Evolutionary conservation across 345 rosid genomes (phyloP).

Genomic region (Gossypium ekmanianum): DNA sequence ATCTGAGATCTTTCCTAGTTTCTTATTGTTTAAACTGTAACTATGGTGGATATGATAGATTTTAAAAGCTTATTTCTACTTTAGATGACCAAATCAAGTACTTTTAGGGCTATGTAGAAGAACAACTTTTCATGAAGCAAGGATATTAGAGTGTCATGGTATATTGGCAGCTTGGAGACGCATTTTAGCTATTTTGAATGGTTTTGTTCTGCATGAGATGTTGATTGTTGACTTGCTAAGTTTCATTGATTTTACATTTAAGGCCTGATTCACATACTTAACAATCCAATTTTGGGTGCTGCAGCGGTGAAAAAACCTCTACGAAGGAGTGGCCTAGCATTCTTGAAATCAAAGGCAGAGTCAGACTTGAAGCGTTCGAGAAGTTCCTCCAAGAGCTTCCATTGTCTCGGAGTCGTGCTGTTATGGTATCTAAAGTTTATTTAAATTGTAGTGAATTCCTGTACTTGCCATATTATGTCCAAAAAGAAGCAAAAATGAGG

Average conservation of each 20-base stretch:
- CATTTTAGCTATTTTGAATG: neutral
- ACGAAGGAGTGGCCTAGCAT: constrained; percentile 59
- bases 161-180: neutral
- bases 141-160: neutral
- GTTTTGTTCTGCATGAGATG: neutral
- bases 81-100: neutral
- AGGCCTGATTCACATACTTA: neutral
- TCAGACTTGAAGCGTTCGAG: constrained; percentile 82
- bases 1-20: neutral
- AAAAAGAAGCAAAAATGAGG: constrained; percentile 1
- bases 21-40: neutral
- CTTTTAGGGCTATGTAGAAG: neutral
- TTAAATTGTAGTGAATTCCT: constrained; percentile 37
- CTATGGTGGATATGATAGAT: neutral
- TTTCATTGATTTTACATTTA: constrained; percentile 1
- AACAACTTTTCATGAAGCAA: neutral
- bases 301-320: constrained; percentile 82
- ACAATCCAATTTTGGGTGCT: constrained; percentile 18
- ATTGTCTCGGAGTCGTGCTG: constrained; percentile 83
- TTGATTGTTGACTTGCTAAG: neutral
- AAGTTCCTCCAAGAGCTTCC: constrained; percentile 93
- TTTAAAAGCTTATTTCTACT: neutral
- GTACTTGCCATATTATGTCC: constrained; percentile 20
- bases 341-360: constrained; percentile 93
- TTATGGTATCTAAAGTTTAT: constrained; percentile 71